Evolutionary conservation across 1,139 yeast genomes (phyloP).

Genomic region (Suhomyces anneliseae): DNA sequence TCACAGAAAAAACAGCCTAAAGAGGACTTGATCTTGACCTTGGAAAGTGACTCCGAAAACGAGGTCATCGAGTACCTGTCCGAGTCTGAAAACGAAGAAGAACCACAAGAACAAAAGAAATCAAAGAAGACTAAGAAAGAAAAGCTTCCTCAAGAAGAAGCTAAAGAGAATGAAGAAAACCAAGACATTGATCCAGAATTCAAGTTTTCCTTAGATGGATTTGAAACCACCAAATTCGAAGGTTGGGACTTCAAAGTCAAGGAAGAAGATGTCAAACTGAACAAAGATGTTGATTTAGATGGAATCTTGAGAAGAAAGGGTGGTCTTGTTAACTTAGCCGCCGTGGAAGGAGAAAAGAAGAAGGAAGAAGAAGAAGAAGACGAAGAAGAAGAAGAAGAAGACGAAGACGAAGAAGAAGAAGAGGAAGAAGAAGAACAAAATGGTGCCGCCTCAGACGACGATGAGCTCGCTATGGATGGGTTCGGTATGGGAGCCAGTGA

Average conservation of each 20-base stretch:
- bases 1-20: conserved; percentile 15
- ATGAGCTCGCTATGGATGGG: conserved; percentile 25
- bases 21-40: conserved; percentile 34
- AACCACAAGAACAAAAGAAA: conserved; percentile 22
- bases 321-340: conserved; percentile 60
- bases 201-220: conserved; percentile 62
- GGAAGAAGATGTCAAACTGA: conserved; percentile 28
- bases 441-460: conserved; percentile 28
- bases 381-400: conserved; percentile 28
- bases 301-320: conserved; percentile 81
- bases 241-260: conserved; percentile 83
- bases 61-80: conserved; percentile 15
- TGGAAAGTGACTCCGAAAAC: conserved; percentile 67
- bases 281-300: conserved; percentile 80
- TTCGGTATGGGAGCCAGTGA: conserved; percentile 20
- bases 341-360: conserved; percentile 32
- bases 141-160: conserved; percentile 15
- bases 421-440: conserved; percentile 26
- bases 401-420: conserved; percentile 30
- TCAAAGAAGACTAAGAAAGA: conserved; percentile 20
- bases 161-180: conserved; percentile 31
- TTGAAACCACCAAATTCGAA: conserved; percentile 50
- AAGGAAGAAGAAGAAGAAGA: conserved; percentile 32
- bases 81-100: conserved; percentile 25
- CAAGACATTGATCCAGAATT: conserved; percentile 73